Conservation (phyloP, 148 eudicot species). For the Spergularia marina region DNA sequence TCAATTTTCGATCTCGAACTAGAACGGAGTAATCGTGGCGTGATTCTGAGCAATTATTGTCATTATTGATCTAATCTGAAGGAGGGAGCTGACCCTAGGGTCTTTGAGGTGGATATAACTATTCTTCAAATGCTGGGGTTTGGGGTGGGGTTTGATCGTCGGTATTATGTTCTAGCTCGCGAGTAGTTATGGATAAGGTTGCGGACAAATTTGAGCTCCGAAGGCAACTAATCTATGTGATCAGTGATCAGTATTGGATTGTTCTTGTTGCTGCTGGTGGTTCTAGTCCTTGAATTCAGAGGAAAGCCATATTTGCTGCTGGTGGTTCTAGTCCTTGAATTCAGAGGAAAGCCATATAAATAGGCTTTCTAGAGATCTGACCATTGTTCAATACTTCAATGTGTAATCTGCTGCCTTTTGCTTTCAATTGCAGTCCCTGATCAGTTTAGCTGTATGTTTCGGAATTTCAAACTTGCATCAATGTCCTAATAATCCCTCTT, state of each 20-base stretch:
- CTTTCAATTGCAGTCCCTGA: not conserved
- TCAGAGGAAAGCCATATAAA: too few relatives aligned
- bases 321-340: too few relatives aligned
- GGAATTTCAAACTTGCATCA: not conserved
- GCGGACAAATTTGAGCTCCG: too few relatives aligned
- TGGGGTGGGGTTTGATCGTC: not conserved
- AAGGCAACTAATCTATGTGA: too few relatives aligned
- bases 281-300: too few relatives aligned
- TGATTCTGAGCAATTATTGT: not conserved
- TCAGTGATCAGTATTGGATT: too few relatives aligned
- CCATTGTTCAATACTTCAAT: not conserved
- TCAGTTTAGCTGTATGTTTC: not conserved
- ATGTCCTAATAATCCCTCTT: not conserved
- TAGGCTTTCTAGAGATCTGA: not conserved
- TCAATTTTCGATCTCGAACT: too few relatives aligned
- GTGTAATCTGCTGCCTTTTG: not conserved
- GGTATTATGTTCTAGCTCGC: not conserved
- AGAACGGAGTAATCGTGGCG: not conserved
- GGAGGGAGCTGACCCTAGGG: not conserved
- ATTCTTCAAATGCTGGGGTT: not conserved
- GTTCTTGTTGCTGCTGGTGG: too few relatives aligned
- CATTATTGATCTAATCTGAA: not conserved
- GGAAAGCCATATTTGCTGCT: too few relatives aligned
- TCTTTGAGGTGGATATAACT: not conserved
- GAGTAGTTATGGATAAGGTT: not conserved